phyloP scores from a whole-genome alignment of 139 green algal species.

The Picochlorum sp. region DNA sequence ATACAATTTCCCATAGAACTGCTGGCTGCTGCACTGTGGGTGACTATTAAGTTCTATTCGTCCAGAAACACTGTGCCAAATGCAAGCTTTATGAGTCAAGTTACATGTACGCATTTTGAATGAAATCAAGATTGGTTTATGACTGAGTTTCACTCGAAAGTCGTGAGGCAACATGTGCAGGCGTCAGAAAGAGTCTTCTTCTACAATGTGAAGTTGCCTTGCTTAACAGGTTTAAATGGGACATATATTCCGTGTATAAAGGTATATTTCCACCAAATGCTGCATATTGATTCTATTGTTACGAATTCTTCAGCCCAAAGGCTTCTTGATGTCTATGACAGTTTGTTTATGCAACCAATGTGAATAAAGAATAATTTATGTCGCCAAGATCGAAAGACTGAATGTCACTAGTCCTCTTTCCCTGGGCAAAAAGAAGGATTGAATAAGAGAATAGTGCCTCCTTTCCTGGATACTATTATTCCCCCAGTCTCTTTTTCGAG shows the following conservation, averaged over 20 bases:
- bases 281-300: too few species aligned
- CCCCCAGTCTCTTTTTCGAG: constrained; percentile 18
- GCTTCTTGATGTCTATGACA: too few species aligned
- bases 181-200: background rate
- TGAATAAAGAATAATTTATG: too few species aligned
- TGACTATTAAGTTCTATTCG: constrained; percentile 2
- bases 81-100: background rate
- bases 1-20: background rate
- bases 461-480: constrained; percentile 9
- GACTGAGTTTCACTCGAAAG: too few species aligned
- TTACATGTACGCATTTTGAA: constrained; percentile 1
- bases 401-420: too few species aligned
- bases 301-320: too few species aligned
- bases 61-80: background rate
- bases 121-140: too few species aligned
- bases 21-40: background rate
- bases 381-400: too few species aligned
- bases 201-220: background rate
- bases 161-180: too few species aligned
- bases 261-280: background rate
- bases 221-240: background rate
- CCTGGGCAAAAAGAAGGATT: background rate
- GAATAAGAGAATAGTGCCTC: constrained; percentile 19
- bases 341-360: too few species aligned
- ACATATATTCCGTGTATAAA: background rate